A percentile compares a stretch with the other conserved stretches of the same genome.
phyloP scores from a whole-genome alignment of 495 filamentous ascomycete genomes.

The Astrocystis sublimbata region DNA sequence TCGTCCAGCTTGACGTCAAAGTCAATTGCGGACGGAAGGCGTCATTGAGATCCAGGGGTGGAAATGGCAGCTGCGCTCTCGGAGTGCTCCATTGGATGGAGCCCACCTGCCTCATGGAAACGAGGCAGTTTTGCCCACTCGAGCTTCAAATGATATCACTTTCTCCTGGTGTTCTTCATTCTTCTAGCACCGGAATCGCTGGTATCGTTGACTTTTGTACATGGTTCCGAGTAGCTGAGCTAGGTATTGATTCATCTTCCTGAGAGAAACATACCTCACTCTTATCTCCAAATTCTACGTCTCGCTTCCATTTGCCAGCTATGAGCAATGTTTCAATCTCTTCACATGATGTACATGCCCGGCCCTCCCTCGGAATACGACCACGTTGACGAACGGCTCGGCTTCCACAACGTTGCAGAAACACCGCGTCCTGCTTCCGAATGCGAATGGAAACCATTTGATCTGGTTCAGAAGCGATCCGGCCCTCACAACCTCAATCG shows the following conservation, averaged over 20 bases:
- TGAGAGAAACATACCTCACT: too few relatives aligned
- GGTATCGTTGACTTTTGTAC: background rate
- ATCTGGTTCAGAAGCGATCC: slow-evolving; percentile 21
- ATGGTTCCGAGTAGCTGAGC: background rate
- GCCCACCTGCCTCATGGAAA: too few relatives aligned
- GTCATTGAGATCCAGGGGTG: background rate
- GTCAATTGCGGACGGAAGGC: background rate
- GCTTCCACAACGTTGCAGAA: background rate
- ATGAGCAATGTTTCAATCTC: background rate
- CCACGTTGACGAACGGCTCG: background rate
- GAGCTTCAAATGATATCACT: background rate
- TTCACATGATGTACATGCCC: background rate
- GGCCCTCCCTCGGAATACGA: background rate
- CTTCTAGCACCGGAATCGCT: background rate
- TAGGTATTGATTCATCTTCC: too few relatives aligned
- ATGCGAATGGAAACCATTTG: slow-evolving; percentile 14
- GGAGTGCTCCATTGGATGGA: background rate
- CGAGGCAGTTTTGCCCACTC: background rate
- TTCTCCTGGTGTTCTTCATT: too few relatives aligned
- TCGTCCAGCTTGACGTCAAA: background rate
- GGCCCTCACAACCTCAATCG: slow-evolving; percentile 28
- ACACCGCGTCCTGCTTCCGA: background rate
- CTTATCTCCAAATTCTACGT: too few relatives aligned
- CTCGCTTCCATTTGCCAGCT: too few relatives aligned
- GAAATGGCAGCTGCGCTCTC: background rate